A percentile compares a stretch with the other conserved stretches of the same genome.
phyloP scores from a whole-genome alignment of 345 rosid genomes.

The Excoecaria agallocha region DNA sequence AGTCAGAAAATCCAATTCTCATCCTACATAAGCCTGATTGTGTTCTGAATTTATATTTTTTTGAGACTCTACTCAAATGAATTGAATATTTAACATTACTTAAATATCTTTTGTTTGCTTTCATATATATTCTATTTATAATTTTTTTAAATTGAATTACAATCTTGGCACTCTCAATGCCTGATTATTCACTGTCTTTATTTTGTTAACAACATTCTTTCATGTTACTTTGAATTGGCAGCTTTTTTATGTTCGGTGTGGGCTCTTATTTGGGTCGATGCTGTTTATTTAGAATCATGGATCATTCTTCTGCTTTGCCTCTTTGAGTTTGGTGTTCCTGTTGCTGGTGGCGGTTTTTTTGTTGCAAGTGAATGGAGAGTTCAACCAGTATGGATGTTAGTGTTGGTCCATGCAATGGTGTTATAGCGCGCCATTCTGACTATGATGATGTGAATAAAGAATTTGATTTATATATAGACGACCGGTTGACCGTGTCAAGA shows the following conservation, averaged over 20 bases:
- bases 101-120: too few relatives aligned
- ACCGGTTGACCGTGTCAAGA: slow-evolving; percentile 60
- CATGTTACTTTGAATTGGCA: background rate
- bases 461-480: slow-evolving; percentile 59
- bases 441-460: slow-evolving; percentile 44
- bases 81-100: too few relatives aligned
- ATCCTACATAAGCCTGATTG: background rate
- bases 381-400: slow-evolving; percentile 29
- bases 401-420: slow-evolving; percentile 9
- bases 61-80: background rate
- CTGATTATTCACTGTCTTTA: background rate
- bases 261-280: background rate
- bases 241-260: background rate
- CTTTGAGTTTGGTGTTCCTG: slow-evolving; percentile 11
- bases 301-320: slow-evolving; percentile 3
- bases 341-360: background rate
- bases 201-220: background rate
- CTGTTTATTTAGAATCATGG: background rate
- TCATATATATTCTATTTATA: too few relatives aligned
- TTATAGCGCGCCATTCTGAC: slow-evolving; percentile 12
- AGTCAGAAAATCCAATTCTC: background rate
- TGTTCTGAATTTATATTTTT: background rate
- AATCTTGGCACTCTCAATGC: background rate
- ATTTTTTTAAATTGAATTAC: background rate
- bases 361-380: slow-evolving; percentile 31